Evolutionary conservation across 495 filamentous ascomycete species (phyloP).

Genomic region (Neurospora intermedia): DNA sequence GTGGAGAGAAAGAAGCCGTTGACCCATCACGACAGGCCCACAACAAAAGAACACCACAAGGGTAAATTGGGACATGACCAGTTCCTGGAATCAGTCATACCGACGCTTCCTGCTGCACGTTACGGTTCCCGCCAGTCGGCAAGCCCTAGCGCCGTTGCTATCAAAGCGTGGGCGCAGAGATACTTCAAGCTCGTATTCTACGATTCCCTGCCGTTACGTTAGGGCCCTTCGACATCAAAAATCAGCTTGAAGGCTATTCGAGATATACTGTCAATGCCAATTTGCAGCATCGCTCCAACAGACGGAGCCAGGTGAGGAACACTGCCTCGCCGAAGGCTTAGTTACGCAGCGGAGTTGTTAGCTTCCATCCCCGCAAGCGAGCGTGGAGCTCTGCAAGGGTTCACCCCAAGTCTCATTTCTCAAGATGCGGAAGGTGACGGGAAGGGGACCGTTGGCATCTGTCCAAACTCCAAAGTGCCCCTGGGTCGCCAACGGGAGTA

Average conservation of each 20-base stretch:
- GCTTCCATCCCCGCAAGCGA: background rate
- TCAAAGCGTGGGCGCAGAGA: background rate
- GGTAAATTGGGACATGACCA: background rate
- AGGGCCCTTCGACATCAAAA: background rate
- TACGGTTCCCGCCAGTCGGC: background rate
- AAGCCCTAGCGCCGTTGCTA: background rate
- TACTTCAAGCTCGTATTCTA: background rate
- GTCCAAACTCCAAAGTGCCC: background rate
- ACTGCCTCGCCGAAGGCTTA: background rate
- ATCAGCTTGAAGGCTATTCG: background rate
- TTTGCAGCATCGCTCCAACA: background rate
- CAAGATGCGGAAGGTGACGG: background rate
- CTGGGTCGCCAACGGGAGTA: background rate
- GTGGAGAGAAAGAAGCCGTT: background rate
- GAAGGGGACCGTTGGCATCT: background rate
- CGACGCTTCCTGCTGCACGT: background rate
- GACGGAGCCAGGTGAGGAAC: background rate
- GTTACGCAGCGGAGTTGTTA: background rate
- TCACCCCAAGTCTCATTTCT: background rate
- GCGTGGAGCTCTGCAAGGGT: background rate
- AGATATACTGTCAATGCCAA: background rate
- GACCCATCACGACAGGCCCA: no score
- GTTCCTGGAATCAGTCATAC: background rate
- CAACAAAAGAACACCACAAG: background rate
- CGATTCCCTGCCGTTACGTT: background rate